A percentile compares a stretch with the other conserved stretches of the same genome.
These are phyloP conservation scores for Sarocladiaceae sp. DNA, from an alignment of 2,329 filamentous ascomycete genomes.

Conservation along the genomic window DNA sequence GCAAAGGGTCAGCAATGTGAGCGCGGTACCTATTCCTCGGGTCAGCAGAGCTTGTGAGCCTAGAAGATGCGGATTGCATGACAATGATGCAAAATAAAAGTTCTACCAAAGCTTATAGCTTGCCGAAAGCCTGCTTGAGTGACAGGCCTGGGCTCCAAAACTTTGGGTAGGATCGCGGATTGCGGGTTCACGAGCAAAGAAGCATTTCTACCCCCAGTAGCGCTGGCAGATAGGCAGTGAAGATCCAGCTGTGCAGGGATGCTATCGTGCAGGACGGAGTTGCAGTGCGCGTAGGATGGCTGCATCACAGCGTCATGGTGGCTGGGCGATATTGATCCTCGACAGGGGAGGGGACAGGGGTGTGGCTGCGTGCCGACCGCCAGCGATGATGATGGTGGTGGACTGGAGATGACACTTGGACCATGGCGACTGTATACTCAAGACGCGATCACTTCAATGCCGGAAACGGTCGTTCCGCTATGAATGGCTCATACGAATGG, in stretches of 20 bases:
- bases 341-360: neutral
- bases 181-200: neutral
- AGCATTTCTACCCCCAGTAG: neutral
- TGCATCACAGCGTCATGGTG: constrained; percentile 6
- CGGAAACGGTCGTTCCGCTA: too few species aligned
- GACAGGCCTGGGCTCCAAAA: constrained; percentile 1
- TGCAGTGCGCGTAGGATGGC: neutral
- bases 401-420: too few species aligned
- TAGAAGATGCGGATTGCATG: constrained; percentile 1
- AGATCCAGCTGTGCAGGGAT: constrained; percentile 5
- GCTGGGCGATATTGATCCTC: constrained; percentile 8
- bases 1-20: neutral
- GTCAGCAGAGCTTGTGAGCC: neutral
- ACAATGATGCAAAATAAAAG: neutral
- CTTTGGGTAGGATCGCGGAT: constrained; percentile 3
- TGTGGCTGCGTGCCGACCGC: neutral
- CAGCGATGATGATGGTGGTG: neutral
- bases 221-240: neutral
- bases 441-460: too few species aligned
- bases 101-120: neutral
- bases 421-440: too few species aligned
- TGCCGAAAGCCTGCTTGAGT: neutral
- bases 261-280: neutral
- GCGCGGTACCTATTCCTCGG: neutral
- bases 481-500: too few species aligned